These are phyloP conservation scores for Colletotrichum sp. DNA, from an alignment of 2,329 filamentous ascomycete species.

Conservation along the genomic window DNA sequence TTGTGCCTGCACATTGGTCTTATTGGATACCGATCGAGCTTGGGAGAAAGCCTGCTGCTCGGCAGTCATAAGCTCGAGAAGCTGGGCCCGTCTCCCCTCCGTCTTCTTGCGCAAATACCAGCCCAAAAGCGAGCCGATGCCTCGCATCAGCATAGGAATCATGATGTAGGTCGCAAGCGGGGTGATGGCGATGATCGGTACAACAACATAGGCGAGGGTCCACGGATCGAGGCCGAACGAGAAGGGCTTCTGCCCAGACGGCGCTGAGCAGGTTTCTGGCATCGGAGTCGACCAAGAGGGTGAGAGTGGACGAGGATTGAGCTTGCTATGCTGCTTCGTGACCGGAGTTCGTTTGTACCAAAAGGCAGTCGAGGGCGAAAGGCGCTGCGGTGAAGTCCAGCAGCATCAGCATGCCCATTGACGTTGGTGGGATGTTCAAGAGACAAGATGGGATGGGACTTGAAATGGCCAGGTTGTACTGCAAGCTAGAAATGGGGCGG, in stretches of 20 bases:
- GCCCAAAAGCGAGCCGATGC: slow-evolving; percentile 53
- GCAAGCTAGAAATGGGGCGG: slow-evolving; percentile 11
- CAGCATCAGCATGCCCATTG: slow-evolving; percentile 13
- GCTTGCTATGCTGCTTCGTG: background rate
- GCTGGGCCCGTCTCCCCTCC: slow-evolving; percentile 62
- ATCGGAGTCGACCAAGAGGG: slow-evolving; percentile 17
- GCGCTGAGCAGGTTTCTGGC: slow-evolving; percentile 32
- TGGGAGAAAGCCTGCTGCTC: slow-evolving; percentile 41
- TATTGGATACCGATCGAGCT: slow-evolving; percentile 26
- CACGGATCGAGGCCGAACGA: slow-evolving; percentile 33
- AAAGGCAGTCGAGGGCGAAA: slow-evolving; percentile 1
- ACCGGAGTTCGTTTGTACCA: background rate
- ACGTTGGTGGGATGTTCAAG: slow-evolving; percentile 5
- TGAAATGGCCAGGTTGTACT: slow-evolving; percentile 20
- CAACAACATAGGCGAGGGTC: slow-evolving; percentile 29
- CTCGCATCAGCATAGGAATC: slow-evolving; percentile 41
- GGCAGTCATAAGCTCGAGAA: slow-evolving; percentile 57
- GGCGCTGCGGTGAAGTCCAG: slow-evolving; percentile 6
- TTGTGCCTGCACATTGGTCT: slow-evolving; percentile 58
- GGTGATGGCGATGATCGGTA: slow-evolving; percentile 22
- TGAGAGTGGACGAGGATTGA: background rate
- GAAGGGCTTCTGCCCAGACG: slow-evolving; percentile 28
- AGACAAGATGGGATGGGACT: background rate
- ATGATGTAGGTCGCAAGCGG: slow-evolving; percentile 33
- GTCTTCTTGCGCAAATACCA: slow-evolving; percentile 69